phyloP scores from a whole-genome alignment of 768 basidiomycete species.

The Panaeolus cyanescens region DNA sequence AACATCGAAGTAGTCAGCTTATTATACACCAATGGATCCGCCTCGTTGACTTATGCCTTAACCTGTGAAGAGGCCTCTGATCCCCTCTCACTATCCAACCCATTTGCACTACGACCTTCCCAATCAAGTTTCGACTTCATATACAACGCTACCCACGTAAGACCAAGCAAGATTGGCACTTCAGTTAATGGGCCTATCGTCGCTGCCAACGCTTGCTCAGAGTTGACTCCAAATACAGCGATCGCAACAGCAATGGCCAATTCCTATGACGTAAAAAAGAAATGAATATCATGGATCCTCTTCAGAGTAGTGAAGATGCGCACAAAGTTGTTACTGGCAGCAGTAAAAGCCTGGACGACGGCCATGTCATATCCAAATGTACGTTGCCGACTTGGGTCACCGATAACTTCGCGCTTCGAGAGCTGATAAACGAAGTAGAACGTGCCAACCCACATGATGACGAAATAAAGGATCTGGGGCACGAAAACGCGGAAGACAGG shows the following conservation, averaged over 20 bases:
- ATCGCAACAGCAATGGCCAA: constrained; percentile 84
- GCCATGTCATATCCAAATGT: constrained; percentile 67
- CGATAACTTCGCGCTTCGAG: constrained; percentile 29
- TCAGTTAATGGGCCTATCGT: constrained; percentile 80
- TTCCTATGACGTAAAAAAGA: constrained; percentile 44
- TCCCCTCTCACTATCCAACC: neutral
- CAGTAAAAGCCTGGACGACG: constrained; percentile 79
- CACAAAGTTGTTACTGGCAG: constrained; percentile 79
- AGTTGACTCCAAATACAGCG: constrained; percentile 75
- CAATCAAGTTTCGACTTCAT: constrained; percentile 43
- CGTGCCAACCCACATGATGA: constrained; percentile 70
- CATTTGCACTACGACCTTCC: constrained; percentile 15
- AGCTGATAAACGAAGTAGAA: constrained; percentile 60
- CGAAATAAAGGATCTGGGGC: constrained; percentile 78
- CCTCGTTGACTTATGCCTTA: neutral
- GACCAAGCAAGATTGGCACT: constrained; percentile 72
- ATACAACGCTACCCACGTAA: constrained; percentile 67
- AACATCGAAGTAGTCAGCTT: no score
- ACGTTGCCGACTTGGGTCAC: constrained; percentile 5
- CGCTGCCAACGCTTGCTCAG: constrained; percentile 79
- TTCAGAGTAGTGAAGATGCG: constrained; percentile 19
- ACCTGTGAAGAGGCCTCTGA: neutral
- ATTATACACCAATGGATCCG: no score
- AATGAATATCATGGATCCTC: neutral
- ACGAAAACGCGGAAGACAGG: constrained; percentile 81